Percentiles rank a stretch among this genome's conserved stretches.
phyloP scores from a whole-genome alignment of 345 rosid genomes.

The Salix dunnii region DNA sequence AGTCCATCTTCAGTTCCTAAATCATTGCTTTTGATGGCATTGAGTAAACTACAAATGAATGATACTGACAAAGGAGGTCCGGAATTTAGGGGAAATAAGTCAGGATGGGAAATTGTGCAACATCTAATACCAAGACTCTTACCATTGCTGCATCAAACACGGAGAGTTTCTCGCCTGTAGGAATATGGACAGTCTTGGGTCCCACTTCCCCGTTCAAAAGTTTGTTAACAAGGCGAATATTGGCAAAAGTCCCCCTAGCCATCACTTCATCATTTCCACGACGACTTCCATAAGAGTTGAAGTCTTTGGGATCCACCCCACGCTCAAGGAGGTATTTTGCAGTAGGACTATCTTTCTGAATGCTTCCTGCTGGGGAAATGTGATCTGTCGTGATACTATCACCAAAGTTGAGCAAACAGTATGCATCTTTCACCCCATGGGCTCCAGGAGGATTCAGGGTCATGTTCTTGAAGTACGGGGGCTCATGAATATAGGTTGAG shows the following conservation, averaged over 20 bases:
- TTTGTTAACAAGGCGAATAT: constrained; percentile 94
- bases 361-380: constrained; percentile 97
- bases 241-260: constrained; percentile 99
- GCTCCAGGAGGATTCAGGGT: constrained; percentile 90
- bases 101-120: background rate
- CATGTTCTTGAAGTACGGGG: constrained; percentile 94
- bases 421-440: constrained; percentile 87
- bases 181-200: constrained; percentile 86
- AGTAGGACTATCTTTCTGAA: constrained; percentile 94
- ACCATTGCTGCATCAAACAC: constrained; percentile 94
- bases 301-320: constrained; percentile 77
- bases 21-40: too few species aligned
- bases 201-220: constrained; percentile 96
- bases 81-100: background rate
- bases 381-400: constrained; percentile 99
- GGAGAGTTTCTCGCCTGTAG: constrained; percentile 88
- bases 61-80: too few species aligned
- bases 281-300: constrained; percentile 98
- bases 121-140: constrained; percentile 16
- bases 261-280: constrained; percentile 95
- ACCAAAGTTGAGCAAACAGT: constrained; percentile 87
- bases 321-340: constrained; percentile 76
- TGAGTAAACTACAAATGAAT: too few species aligned
- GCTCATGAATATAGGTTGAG: constrained; percentile 97
- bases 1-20: too few species aligned